Evolutionary conservation across 2,329 filamentous ascomycete genomes (phyloP).

Genomic region (Aspergillus vadensis): DNA sequence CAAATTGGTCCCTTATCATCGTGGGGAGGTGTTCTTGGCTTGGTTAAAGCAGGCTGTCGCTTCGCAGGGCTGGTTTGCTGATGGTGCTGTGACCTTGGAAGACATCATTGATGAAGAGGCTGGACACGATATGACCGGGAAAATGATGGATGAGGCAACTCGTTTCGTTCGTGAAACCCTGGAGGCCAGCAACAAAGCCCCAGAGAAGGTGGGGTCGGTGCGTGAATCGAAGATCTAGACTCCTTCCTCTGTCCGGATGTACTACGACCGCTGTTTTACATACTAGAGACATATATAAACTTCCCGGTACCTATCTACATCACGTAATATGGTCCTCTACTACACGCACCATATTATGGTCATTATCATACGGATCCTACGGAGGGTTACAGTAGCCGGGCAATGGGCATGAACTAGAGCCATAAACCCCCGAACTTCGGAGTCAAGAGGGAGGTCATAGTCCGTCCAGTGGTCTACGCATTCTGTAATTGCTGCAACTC

Average conservation of each 20-base stretch:
- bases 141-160: conserved; percentile 59
- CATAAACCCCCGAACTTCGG: not conserved
- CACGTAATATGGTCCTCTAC: no score
- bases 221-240: conserved; percentile 40
- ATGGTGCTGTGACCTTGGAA: conserved; percentile 55
- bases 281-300: not conserved
- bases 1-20: conserved; percentile 62
- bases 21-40: conserved; percentile 57
- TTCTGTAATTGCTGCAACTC: not conserved
- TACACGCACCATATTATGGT: no score
- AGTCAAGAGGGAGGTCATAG: not conserved
- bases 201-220: conserved; percentile 31
- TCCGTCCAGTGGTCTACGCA: not conserved
- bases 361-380: not conserved
- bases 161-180: conserved; percentile 54
- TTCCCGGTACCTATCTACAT: no score
- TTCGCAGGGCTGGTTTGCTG: conserved; percentile 51
- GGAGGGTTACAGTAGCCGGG: not conserved
- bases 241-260: not conserved
- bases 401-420: not conserved
- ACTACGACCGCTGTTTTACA: not conserved
- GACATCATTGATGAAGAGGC: conserved; percentile 60
- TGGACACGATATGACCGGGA: conserved; percentile 60
- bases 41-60: conserved; percentile 55
- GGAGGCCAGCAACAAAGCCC: conserved; percentile 26